These are phyloP conservation scores for Colletotrichum noveboracense DNA, from an alignment of 2,329 filamentous ascomycete genomes.

Conservation along the genomic window DNA sequence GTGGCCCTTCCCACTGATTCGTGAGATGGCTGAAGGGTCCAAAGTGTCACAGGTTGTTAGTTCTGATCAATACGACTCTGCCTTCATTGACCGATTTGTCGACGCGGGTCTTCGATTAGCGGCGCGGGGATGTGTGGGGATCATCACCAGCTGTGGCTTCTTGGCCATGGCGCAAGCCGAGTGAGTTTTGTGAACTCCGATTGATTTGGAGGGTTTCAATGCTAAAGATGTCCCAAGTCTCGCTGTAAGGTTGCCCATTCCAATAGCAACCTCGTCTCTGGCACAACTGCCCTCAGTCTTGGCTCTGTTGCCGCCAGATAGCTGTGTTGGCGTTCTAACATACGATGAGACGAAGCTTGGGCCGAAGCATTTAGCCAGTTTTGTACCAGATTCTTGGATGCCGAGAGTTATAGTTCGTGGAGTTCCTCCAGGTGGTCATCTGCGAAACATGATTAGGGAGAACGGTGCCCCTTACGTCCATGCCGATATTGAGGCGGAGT, in stretches of 20 bases:
- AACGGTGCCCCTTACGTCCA: slow-evolving; percentile 24
- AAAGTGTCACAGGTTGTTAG: slow-evolving; percentile 32
- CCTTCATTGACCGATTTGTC: slow-evolving; percentile 39
- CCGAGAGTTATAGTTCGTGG: background rate
- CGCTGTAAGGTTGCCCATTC: slow-evolving; percentile 35
- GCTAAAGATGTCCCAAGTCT: slow-evolving; percentile 23
- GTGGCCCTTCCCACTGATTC: slow-evolving; percentile 42
- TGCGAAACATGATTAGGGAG: slow-evolving; percentile 23
- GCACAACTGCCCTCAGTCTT: slow-evolving; percentile 36
- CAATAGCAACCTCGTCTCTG: slow-evolving; percentile 39
- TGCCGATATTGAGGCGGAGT: slow-evolving; percentile 24
- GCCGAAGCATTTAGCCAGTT: slow-evolving; percentile 24
- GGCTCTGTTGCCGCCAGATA: slow-evolving; percentile 26
- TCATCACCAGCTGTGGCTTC: slow-evolving; percentile 45
- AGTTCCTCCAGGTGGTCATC: slow-evolving; percentile 16
- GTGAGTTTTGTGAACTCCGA: slow-evolving; percentile 22
- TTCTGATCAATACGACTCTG: slow-evolving; percentile 31
- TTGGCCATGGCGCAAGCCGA: slow-evolving; percentile 38
- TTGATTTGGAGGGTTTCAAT: background rate
- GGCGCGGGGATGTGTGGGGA: slow-evolving; percentile 36
- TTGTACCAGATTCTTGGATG: slow-evolving; percentile 24
- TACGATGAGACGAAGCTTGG: slow-evolving; percentile 32
- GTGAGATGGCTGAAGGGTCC: slow-evolving; percentile 35
- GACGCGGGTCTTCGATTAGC: slow-evolving; percentile 35
- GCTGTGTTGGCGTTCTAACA: slow-evolving; percentile 35